Conservation (phyloP, 192 early-diverging fungal genomes). For the Rhizophagus sp. region DNA sequence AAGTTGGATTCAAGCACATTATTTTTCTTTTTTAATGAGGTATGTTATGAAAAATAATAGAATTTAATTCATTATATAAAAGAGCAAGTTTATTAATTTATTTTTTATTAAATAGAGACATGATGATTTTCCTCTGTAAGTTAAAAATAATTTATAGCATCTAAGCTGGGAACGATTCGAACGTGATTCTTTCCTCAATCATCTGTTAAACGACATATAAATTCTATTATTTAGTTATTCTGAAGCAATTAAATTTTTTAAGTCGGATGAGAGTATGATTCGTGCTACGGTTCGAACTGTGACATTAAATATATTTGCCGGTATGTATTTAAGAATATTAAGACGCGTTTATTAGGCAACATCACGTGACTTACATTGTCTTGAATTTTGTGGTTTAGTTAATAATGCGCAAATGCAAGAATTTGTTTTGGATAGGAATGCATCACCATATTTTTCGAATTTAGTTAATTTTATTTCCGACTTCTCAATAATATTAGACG, state of each 20-base stretch:
- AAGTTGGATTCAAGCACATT: constrained; percentile 63
- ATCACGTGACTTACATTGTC: not conserved
- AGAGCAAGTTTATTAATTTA: not conserved
- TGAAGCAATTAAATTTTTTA: constrained; percentile 63
- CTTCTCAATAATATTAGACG: constrained; percentile 33
- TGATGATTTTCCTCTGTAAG: constrained; percentile 45
- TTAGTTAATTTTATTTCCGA: constrained; percentile 48
- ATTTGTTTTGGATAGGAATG: constrained; percentile 43
- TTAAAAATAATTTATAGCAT: not conserved
- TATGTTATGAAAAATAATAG: constrained; percentile 5
- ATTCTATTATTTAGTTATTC: constrained; percentile 53
- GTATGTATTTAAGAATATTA: not conserved
- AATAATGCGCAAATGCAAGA: constrained; percentile 42
- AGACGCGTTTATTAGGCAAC: not conserved
- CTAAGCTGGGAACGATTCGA: no score
- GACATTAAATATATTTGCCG: constrained; percentile 62
- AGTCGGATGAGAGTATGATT: constrained; percentile 72
- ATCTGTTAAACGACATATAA: not conserved
- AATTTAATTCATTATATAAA: not conserved
- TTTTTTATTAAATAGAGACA: constrained; percentile 27
- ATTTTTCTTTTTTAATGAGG: constrained; percentile 65
- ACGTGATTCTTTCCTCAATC: no score
- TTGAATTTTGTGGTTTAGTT: constrained; percentile 24
- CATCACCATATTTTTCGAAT: constrained; percentile 46
- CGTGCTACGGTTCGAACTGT: constrained; percentile 65